A percentile compares a stretch with the other conserved stretches of the same genome.
phyloP scores from a whole-genome alignment of 2,329 filamentous ascomycete genomes.

The Lasiodiplodia theobromae region DNA sequence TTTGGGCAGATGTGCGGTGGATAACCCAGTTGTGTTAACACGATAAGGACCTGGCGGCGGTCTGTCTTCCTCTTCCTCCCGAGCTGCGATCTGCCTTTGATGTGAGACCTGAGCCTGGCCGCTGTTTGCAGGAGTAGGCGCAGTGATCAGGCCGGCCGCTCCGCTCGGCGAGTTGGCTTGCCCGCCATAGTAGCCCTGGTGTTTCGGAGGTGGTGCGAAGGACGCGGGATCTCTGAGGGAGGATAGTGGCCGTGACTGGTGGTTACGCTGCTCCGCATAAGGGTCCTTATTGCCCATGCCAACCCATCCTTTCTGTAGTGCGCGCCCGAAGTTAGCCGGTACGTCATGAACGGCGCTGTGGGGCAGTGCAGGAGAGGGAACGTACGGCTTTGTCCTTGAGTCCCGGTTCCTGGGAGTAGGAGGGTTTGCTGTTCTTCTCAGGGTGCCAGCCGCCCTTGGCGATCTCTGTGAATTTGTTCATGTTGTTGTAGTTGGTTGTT shows the following conservation, averaged over 20 bases:
- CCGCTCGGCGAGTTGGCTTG: slow-evolving; percentile 20
- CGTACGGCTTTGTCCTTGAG: slow-evolving; percentile 24
- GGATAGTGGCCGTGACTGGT: slow-evolving; percentile 69
- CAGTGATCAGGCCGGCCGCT: background rate
- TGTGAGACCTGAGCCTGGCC: slow-evolving; percentile 44
- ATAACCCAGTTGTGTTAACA: slow-evolving; percentile 73
- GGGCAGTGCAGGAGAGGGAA: slow-evolving; percentile 1
- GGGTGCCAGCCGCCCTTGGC: slow-evolving; percentile 60
- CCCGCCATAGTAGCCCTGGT: slow-evolving; percentile 29
- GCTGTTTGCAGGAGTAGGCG: slow-evolving; percentile 10
- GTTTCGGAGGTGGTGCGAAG: slow-evolving; percentile 83
- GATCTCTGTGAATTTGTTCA: slow-evolving; percentile 48
- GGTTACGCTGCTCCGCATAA: slow-evolving; percentile 49
- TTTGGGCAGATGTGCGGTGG: slow-evolving; percentile 72
- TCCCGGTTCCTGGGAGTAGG: background rate
- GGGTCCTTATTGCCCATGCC: slow-evolving; percentile 61
- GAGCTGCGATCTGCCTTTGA: slow-evolving; percentile 45
- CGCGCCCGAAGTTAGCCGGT: slow-evolving; percentile 28
- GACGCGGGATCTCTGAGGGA: slow-evolving; percentile 76
- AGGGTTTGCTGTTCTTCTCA: slow-evolving; percentile 37
- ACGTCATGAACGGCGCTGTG: slow-evolving; percentile 30
- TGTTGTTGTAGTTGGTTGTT: slow-evolving; percentile 32
- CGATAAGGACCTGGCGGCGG: slow-evolving; percentile 70
- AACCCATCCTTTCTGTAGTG: slow-evolving; percentile 62
- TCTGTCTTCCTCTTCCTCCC: slow-evolving; percentile 43